Percentiles rank a stretch among this genome's conserved stretches.
Conservation (phyloP, 2,329 filamentous ascomycete genomes). For the Fusarium sp. region DNA sequence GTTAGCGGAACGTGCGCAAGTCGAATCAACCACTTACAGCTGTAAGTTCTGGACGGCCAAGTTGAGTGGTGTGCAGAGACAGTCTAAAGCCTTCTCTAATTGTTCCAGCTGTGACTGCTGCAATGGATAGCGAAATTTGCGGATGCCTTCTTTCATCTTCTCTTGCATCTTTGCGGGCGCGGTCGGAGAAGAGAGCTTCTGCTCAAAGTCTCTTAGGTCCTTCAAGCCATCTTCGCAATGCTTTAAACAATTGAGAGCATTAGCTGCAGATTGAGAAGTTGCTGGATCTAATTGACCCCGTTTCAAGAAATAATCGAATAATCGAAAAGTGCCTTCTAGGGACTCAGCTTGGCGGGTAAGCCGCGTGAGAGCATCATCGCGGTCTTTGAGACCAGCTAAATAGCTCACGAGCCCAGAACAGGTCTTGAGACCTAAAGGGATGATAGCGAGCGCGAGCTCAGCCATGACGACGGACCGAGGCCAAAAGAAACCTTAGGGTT, state of each 20-base stretch:
- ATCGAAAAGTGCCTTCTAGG: neutral
- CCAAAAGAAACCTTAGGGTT: too few species aligned
- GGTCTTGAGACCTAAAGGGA: neutral
- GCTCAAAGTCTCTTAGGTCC: neutral
- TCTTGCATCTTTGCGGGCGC: neutral
- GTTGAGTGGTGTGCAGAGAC: neutral
- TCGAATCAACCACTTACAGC: neutral
- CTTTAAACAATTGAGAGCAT: neutral
- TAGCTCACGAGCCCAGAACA: conserved; percentile 5
- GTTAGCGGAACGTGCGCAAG: neutral
- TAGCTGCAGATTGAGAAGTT: neutral
- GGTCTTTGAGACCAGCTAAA: neutral
- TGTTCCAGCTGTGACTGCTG: neutral
- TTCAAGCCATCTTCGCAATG: neutral
- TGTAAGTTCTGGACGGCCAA: conserved; percentile 1
- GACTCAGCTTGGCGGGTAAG: neutral
- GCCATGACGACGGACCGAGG: neutral
- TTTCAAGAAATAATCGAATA: neutral
- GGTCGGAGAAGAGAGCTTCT: neutral
- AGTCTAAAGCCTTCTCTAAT: neutral
- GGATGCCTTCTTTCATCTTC: neutral
- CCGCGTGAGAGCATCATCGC: neutral
- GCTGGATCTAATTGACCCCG: neutral
- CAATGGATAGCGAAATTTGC: neutral
- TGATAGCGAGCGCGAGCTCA: conserved; percentile 7